These are phyloP conservation scores for Salix viminalis DNA, from an alignment of 345 rosid species.

Conservation along the genomic window DNA sequence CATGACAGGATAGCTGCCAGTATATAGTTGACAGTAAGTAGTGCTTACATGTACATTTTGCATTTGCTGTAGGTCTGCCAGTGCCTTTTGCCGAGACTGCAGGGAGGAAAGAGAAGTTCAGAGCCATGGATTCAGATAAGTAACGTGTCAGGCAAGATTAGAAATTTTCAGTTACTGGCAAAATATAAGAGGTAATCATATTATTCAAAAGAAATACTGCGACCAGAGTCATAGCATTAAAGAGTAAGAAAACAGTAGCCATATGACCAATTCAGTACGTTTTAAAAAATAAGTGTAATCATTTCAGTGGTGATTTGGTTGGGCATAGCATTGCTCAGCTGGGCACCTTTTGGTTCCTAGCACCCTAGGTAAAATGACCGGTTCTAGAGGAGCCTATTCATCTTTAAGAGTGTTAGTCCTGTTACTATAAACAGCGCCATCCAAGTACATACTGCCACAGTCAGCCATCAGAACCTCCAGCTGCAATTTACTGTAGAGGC, in stretches of 20 bases:
- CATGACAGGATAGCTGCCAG: slow-evolving; percentile 10
- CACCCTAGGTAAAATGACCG: too few relatives aligned
- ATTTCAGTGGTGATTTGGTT: too few relatives aligned
- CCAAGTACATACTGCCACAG: too few relatives aligned
- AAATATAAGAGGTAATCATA: background rate
- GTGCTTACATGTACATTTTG: slow-evolving; percentile 66
- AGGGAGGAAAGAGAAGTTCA: slow-evolving; percentile 18
- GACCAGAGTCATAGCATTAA: background rate
- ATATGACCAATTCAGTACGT: background rate
- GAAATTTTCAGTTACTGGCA: background rate
- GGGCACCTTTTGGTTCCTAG: too few relatives aligned
- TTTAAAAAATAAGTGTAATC: background rate
- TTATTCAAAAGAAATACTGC: background rate
- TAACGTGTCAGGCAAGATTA: background rate
- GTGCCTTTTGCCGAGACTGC: slow-evolving; percentile 92
- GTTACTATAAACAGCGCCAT: too few relatives aligned
- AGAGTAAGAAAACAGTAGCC: background rate
- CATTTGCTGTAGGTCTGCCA: slow-evolving; percentile 71
- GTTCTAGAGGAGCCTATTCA: too few relatives aligned
- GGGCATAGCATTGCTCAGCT: too few relatives aligned
- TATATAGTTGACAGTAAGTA: slow-evolving; percentile 8
- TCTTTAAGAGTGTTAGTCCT: too few relatives aligned
- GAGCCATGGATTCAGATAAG: background rate
- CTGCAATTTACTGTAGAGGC: too few relatives aligned
- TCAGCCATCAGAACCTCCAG: too few relatives aligned